Evolutionary conservation across 805 yeast species (phyloP), one percentile per base, ranked within the genome.

Genomic region (Yarrowia divulgata): DNA sequence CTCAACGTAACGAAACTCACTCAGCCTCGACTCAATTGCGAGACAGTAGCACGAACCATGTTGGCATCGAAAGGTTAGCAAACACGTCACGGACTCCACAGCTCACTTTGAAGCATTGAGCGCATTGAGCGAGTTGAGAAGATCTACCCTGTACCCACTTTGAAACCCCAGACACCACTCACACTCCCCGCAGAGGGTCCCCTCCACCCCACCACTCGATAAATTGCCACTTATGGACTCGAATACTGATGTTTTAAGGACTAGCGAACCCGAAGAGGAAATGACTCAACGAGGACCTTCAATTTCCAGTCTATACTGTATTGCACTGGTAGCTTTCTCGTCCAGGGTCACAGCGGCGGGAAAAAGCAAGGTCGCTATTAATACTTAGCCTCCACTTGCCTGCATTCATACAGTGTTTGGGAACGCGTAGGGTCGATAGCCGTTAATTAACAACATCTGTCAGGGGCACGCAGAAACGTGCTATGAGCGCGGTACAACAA

Each of bases 381-480:
- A 55, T 55, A 55, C 62, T 40, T 40, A 55, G 62, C 48, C 62
- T 40, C 60, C 18, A 39, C 46, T 19, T 18, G 34, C 37, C 19
- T 37, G 8, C 42, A 34, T 49, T 19, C 37, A 49, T 14, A 29
- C 3, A 2, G 4, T 5, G 32, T 10, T n/a, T 23, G 23, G 46
- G 12, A 4, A 19, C 32, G 19, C 29, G 49, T 29, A 29, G n/a
- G 18, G 37, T 37, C 45, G 39, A 54, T 52, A 52, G 58, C 58
- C 58, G 58, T 52, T 52, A 23, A 32, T 19, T 6, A 34, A 50
- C 39, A 29, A 50, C 57, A 48, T 48, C 16, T n/a, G 43, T 14
- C 60, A 54, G 60, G 34, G 60, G 45, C 43, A 12, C 34, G n/a
- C n/a, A 40, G 12, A 54, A 54, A 54, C 45, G 60, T 54, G 34